Conservation (phyloP, 2,329 filamentous ascomycete species). For the Fusarium paranaense region DNA sequence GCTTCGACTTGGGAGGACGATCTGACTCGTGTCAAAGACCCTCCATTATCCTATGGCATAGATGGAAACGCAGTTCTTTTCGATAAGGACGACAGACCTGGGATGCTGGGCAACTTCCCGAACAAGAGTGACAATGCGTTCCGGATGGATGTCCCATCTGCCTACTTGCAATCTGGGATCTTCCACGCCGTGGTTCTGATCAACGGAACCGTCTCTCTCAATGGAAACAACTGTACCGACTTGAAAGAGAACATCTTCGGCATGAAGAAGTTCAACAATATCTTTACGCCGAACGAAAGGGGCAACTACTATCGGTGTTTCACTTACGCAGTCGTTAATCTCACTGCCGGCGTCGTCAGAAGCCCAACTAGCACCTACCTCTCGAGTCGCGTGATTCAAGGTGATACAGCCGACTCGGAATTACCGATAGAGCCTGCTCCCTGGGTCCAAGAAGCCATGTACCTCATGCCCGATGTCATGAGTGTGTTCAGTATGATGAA, state of each 20-base stretch:
- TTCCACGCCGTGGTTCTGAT: neutral
- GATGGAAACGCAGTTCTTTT: neutral
- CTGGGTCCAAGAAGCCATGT: neutral
- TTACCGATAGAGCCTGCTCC: neutral
- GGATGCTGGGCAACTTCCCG: neutral
- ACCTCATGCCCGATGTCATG: neutral
- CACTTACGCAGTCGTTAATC: neutral
- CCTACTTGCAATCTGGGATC: neutral
- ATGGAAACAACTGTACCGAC: neutral
- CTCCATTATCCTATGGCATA: neutral
- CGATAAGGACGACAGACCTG: neutral
- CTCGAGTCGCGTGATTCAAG: neutral
- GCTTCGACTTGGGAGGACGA: neutral
- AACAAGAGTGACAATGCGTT: neutral
- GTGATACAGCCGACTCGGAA: neutral
- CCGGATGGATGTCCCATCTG: neutral
- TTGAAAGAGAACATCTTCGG: neutral
- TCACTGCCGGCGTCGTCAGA: neutral
- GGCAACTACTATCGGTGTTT: neutral
- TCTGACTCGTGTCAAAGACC: neutral
- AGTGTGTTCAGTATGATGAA: neutral
- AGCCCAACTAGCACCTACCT: neutral
- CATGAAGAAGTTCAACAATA: neutral
- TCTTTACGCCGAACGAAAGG: neutral
- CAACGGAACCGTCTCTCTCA: neutral